These are phyloP conservation scores for Catunica adiposa DNA, from an alignment of 2,329 filamentous ascomycete genomes.

Conservation along the genomic window DNA sequence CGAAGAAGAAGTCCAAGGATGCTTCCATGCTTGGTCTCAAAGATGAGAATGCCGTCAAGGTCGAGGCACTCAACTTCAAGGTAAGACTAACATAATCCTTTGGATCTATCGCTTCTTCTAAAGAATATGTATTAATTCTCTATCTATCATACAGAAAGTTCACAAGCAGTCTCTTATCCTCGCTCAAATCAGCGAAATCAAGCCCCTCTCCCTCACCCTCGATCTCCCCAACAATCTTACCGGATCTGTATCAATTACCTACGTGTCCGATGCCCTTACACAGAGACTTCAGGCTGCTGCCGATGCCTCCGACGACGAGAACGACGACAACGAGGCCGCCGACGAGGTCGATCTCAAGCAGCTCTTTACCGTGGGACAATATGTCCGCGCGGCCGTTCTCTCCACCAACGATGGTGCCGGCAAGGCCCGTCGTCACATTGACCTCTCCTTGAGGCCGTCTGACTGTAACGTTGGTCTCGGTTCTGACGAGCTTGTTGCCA, in stretches of 20 bases:
- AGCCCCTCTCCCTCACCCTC: conserved; percentile 59
- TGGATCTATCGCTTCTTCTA: not conserved
- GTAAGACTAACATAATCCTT: conserved; percentile 28
- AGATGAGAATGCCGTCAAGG: conserved; percentile 45
- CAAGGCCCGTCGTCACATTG: conserved; percentile 65
- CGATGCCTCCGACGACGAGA: conserved; percentile 34
- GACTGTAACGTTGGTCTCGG: conserved; percentile 62
- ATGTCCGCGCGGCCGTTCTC: conserved; percentile 66
- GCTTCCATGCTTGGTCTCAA: conserved; percentile 26
- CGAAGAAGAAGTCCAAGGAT: conserved; percentile 29
- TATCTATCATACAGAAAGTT: conserved; percentile 42
- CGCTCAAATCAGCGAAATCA: conserved; percentile 71
- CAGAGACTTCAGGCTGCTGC: conserved; percentile 55
- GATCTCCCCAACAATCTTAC: conserved; percentile 83
- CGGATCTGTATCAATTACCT: conserved; percentile 79
- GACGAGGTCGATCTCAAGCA: conserved; percentile 40
- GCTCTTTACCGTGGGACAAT: conserved; percentile 73
- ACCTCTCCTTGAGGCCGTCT: conserved; percentile 67
- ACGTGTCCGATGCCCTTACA: conserved; percentile 69
- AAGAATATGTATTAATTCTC: conserved; percentile 4
- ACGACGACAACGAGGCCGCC: conserved; percentile 34
- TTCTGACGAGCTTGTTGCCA: conserved; percentile 54
- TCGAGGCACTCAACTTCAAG: conserved; percentile 83
- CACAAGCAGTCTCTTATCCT: conserved; percentile 75
- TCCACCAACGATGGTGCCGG: conserved; percentile 45